A percentile compares a stretch with the other conserved stretches of the same genome.
These are phyloP conservation scores for Mucor saturninus DNA, from an alignment of 371 early-diverging fungal genomes.

Conservation along the genomic window DNA sequence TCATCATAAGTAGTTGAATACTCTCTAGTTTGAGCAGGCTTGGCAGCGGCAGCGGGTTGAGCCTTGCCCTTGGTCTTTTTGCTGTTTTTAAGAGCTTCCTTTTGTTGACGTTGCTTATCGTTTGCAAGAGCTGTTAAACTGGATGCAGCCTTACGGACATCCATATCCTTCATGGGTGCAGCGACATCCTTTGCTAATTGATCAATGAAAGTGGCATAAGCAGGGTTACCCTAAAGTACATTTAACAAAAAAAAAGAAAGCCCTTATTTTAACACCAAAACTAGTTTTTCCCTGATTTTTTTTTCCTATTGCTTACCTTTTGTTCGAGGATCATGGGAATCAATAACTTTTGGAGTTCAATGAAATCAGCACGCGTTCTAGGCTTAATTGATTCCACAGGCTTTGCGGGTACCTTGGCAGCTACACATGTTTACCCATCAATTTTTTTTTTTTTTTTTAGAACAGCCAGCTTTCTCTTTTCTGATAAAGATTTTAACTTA, in stretches of 20 bases:
- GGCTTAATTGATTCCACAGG: constrained; percentile 76
- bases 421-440: constrained; percentile 20
- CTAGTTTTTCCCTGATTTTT: neutral
- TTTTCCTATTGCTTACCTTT: constrained; percentile 54
- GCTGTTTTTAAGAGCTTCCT: constrained; percentile 70
- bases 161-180: constrained; percentile 80
- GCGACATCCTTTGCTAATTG: constrained; percentile 78
- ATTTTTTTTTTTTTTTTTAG: neutral
- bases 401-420: constrained; percentile 35
- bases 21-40: constrained; percentile 39
- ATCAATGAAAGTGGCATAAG: constrained; percentile 76
- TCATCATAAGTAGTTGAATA: constrained; percentile 65
- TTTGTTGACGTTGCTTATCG: constrained; percentile 87
- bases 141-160: constrained; percentile 82
- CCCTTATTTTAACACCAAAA: neutral
- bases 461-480: neutral
- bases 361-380: constrained; percentile 85
- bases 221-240: constrained; percentile 32
- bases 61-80: constrained; percentile 70
- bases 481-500: constrained; percentile 4
- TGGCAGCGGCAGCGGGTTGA: constrained; percentile 55
- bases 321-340: constrained; percentile 71
- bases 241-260: neutral
- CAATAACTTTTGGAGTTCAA: constrained; percentile 72
- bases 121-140: constrained; percentile 85